phyloP scores from a whole-genome alignment of 1,139 yeast genomes.

The Saccharomyces hybrid region DNA sequence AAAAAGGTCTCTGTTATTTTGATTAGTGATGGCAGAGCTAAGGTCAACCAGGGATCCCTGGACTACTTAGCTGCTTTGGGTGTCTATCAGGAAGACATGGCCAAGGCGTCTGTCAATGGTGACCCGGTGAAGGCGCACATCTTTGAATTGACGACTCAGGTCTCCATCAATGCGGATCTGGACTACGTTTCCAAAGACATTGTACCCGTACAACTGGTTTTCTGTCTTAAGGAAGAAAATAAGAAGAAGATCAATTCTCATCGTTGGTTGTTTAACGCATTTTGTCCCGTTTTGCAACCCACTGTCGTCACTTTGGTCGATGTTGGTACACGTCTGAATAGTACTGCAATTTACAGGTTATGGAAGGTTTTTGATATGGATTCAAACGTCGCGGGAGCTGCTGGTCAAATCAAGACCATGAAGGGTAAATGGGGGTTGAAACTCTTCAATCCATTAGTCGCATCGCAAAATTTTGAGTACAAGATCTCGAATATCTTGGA shows the following conservation, averaged over 20 bases:
- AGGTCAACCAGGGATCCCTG: constrained; percentile 71
- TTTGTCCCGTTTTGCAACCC: constrained; percentile 85
- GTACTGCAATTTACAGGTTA: constrained; percentile 75
- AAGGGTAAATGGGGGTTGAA: constrained; percentile 80
- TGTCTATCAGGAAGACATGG: constrained; percentile 92
- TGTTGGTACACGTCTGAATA: constrained; percentile 88
- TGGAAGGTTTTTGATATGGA: constrained; percentile 97
- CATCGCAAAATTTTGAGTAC: constrained; percentile 94
- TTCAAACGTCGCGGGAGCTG: constrained; percentile 96
- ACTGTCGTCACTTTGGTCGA: constrained; percentile 78
- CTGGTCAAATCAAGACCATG: constrained; percentile 94
- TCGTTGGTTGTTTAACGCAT: constrained; percentile 89
- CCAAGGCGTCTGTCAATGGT: constrained; percentile 86
- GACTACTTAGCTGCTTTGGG: constrained; percentile 90
- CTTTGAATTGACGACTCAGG: constrained; percentile 90
- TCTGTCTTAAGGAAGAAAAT: constrained; percentile 83
- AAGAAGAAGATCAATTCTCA: constrained; percentile 90
- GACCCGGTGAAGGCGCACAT: constrained; percentile 86
- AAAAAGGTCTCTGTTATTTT: constrained; percentile 85
- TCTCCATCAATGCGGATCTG: constrained; percentile 73
- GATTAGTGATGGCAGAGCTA: constrained; percentile 89
- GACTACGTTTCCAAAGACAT: constrained; percentile 77
- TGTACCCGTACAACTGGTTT: constrained; percentile 86
- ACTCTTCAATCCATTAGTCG: constrained; percentile 82
- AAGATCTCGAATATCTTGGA: constrained; percentile 93